Evolutionary conservation across 768 basidiomycete species (phyloP).

Genomic region (Amylocystis lapponica): DNA sequence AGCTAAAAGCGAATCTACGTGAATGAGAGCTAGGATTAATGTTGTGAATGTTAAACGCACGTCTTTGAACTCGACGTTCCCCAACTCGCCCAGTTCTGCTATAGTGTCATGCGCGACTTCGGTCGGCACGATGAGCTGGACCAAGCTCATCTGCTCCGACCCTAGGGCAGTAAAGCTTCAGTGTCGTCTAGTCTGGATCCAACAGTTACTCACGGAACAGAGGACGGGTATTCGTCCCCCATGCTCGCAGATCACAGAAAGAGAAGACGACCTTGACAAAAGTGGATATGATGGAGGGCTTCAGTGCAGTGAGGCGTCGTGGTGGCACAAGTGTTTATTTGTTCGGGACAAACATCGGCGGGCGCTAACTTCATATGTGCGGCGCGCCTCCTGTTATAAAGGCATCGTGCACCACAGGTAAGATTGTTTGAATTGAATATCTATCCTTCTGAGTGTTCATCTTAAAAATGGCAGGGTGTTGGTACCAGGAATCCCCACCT

Average conservation of each 20-base stretch:
- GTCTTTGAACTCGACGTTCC: constrained; percentile 96
- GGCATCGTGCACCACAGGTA: too few species aligned
- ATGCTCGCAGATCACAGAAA: constrained; percentile 29
- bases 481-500: too few species aligned
- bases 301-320: too few species aligned
- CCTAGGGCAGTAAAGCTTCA: too few species aligned
- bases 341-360: neutral
- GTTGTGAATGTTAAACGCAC: constrained; percentile 58
- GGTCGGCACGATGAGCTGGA: constrained; percentile 93
- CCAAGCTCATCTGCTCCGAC: constrained; percentile 97
- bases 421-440: neutral
- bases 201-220: constrained; percentile 61
- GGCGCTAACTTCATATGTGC: neutral
- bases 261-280: constrained; percentile 8
- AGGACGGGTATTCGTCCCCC: constrained; percentile 76
- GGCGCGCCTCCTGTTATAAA: neutral
- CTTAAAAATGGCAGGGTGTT: too few species aligned
- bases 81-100: constrained; percentile 90
- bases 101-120: constrained; percentile 98
- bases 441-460: too few species aligned
- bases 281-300: constrained; percentile 5
- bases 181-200: neutral
- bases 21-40: neutral
- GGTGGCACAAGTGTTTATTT: neutral
- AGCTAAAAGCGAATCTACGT: constrained; percentile 42